Conservation (phyloP, 2,329 filamentous ascomycete species). For the Magnaporthiopsis incrustans region DNA sequence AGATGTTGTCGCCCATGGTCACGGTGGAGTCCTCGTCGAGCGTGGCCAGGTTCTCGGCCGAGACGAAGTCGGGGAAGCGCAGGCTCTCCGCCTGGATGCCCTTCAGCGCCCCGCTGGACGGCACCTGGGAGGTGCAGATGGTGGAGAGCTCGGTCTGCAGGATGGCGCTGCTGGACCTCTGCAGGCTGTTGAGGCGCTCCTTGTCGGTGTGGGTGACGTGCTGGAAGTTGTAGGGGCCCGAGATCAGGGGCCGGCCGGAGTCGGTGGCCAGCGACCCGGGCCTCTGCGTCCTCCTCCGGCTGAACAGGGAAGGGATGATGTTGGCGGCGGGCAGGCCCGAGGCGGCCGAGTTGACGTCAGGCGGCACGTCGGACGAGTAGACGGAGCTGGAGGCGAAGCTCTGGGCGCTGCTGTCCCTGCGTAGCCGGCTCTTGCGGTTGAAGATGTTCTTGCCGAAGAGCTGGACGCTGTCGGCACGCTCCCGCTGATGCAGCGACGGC, state of each 20-base stretch:
- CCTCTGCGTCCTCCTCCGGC: constrained; percentile 35
- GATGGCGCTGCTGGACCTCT: constrained; percentile 31
- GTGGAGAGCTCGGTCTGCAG: constrained; percentile 36
- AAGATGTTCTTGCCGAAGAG: constrained; percentile 53
- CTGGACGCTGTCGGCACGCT: constrained; percentile 51
- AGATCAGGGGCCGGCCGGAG: constrained; percentile 41
- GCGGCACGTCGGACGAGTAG: constrained; percentile 35
- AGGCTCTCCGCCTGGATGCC: constrained; percentile 32
- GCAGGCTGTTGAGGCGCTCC: constrained; percentile 35
- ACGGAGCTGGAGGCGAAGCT: constrained; percentile 40
- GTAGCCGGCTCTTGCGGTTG: constrained; percentile 42
- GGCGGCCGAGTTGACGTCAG: constrained; percentile 21
- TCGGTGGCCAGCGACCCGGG: constrained; percentile 20
- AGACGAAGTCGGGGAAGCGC: constrained; percentile 37
- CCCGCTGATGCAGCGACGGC: constrained; percentile 24
- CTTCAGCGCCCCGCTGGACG: constrained; percentile 26
- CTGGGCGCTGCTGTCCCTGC: constrained; percentile 41
- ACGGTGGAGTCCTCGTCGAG: constrained; percentile 9
- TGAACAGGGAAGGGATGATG: constrained; percentile 42
- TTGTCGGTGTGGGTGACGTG: constrained; percentile 52
- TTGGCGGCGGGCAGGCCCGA: constrained; percentile 19
- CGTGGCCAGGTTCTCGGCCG: constrained; percentile 31
- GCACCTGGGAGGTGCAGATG: constrained; percentile 27
- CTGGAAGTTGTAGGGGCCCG: constrained; percentile 58
- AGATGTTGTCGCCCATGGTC: background rate